phyloP scores from a whole-genome alignment of 164 flowering plant genomes.

The Vitis amurensis region DNA sequence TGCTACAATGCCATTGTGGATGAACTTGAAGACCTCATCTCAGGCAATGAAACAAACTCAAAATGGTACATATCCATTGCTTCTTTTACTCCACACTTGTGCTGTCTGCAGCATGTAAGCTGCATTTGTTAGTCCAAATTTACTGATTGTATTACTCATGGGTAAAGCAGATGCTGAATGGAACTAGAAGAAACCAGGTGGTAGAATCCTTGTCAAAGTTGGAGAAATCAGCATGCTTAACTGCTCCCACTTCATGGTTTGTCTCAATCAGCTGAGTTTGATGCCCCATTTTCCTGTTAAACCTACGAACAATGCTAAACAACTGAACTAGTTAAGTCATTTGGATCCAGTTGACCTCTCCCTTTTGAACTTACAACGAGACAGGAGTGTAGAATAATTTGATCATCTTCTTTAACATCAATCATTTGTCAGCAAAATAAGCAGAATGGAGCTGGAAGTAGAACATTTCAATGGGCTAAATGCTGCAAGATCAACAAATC shows the following conservation, averaged over 20 bases:
- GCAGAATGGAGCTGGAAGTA: no score
- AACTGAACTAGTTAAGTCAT: not conserved
- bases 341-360: no score
- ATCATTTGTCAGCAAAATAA: no score
- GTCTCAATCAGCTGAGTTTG: not conserved
- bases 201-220: not conserved
- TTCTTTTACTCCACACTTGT: not conserved
- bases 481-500: no score
- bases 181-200: not conserved
- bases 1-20: constrained; percentile 66
- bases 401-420: no score
- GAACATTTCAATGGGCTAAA: no score
- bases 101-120: not conserved
- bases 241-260: no score
- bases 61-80: constrained; percentile 10
- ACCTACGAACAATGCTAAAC: not conserved
- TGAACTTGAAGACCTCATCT: constrained; percentile 70
- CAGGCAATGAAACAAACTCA: constrained; percentile 16
- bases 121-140: not conserved
- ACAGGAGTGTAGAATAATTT: no score
- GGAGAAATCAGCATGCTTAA: not conserved
- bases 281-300: not conserved
- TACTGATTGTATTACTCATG: no score
- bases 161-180: not conserved
- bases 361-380: no score